Base-by-base conservation (phyloP, 2,329 filamentous ascomycete genomes). In the Beauveria medogensis region DNA sequence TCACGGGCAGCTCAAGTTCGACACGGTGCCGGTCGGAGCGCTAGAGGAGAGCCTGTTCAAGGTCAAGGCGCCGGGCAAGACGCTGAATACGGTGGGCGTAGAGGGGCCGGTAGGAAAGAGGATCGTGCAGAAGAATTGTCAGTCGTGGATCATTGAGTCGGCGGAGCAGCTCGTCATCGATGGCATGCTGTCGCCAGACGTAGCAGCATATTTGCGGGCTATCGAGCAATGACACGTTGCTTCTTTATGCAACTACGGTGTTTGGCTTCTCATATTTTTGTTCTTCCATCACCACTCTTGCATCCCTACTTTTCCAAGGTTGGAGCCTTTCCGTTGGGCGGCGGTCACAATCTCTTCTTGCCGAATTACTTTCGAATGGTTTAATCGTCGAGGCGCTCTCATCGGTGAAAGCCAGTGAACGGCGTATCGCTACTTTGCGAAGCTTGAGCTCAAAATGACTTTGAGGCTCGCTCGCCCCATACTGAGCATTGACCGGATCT, bases 141-240 rank as follows among this genome's bases (percentile, higher is more conserved):
- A 75, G 65, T 73, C 70, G 12, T 75, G 72, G 72, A 69, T 73
- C 55, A 65, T 73, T 6, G 71, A 74, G 59, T 69, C 71, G 5
- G 70, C 70, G 0, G 64, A 69, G 4, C 65, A 70, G 57, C 67
- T 73, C 26, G 65, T 68, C 10, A 44, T n/a, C 3, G 68, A 71
- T 20, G 47, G 63, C 2, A 69, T 73, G n/a, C 66, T 73, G 37
- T 48, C n/a, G 9, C 14, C 9, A 3, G 64, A 65, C 9, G 66
- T 69, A 57, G 65, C 55, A 22, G 55, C 18, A 26, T 74, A 70
- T 58, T 63, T 73, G 47, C 63, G 61, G 5, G 60, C 54, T 5
- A 66, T 68, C 30, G 58, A 69, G 55, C 67, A 72, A 63, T 69
- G 41, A 43, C 3, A n/a, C 16, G n/a, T 16, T 43, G n/a, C 18